Percentiles rank a stretch among this genome's conserved stretches.
These are phyloP conservation scores for Zopfia rhizophila DNA, from an alignment of 2,329 filamentous ascomycete species.

Conservation along the genomic window DNA sequence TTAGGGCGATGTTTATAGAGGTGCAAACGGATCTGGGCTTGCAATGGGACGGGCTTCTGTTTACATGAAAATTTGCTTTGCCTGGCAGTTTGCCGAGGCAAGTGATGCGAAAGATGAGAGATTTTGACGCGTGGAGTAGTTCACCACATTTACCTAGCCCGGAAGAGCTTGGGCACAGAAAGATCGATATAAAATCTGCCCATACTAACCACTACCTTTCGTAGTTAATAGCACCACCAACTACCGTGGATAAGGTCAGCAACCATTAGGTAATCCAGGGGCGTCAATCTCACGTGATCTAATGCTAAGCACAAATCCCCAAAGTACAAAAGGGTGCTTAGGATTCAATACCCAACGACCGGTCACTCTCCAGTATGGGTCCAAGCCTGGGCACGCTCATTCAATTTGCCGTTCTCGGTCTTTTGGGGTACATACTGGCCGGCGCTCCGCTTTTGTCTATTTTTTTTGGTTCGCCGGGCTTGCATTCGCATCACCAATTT, in stretches of 20 bases:
- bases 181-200: no score
- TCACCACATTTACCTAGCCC: no score
- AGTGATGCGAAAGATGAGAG: no score
- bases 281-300: constrained; percentile 4
- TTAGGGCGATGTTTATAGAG: constrained; percentile 46
- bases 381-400: constrained; percentile 38
- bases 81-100: no score
- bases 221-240: no score
- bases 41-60: constrained; percentile 2
- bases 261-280: constrained; percentile 16
- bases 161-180: no score
- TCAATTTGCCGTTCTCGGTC: constrained; percentile 43
- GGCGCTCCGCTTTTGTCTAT: constrained; percentile 44
- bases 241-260: no score
- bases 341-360: no score
- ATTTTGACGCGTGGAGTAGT: no score
- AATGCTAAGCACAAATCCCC: constrained; percentile 7
- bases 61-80: not conserved
- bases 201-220: no score
- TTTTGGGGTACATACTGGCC: constrained; percentile 46
- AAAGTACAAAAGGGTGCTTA: no score
- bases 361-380: no score
- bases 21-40: constrained; percentile 18
- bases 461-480: constrained; percentile 22
- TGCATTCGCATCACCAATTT: constrained; percentile 28